Evolutionary conservation across 495 filamentous ascomycete species (phyloP).

Genomic region (Aspergillus biplanus): DNA sequence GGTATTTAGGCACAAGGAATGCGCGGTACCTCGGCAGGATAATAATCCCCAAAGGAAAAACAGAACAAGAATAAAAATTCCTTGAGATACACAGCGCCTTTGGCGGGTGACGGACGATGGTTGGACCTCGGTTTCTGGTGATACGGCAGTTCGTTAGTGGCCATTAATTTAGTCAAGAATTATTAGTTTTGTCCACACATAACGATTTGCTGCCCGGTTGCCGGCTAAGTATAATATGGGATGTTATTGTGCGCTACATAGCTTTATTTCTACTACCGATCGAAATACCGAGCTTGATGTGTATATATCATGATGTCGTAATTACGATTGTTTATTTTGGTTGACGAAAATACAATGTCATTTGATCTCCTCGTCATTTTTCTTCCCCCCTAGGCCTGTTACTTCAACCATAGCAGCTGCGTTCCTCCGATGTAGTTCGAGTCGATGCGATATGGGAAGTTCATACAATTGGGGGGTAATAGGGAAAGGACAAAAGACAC

Average conservation of each 20-base stretch:
- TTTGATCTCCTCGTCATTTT: conserved; percentile 16
- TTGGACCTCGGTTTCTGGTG: not conserved
- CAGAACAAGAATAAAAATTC: no score
- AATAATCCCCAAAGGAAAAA: no score
- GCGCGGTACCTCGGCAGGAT: no score
- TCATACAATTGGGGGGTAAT: conserved; percentile 18
- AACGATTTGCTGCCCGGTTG: no score
- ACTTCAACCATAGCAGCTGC: conserved; percentile 22
- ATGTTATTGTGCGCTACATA: not conserved
- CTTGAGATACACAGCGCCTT: not conserved
- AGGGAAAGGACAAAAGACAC: conserved; percentile 18
- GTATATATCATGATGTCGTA: conserved; percentile 20
- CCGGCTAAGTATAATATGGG: no score
- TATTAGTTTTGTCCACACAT: no score
- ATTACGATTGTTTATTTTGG: conserved; percentile 20
- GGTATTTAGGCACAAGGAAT: no score
- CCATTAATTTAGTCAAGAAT: not conserved
- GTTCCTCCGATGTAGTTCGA: conserved; percentile 29
- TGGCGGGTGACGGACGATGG: not conserved
- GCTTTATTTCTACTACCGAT: not conserved
- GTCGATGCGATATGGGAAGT: conserved; percentile 19
- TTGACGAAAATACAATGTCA: conserved; percentile 20
- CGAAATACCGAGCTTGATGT: not conserved
- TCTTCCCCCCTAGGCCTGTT: conserved; percentile 6
- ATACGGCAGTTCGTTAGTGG: not conserved